These are phyloP conservation scores for Arabis alpina DNA, from an alignment of 345 rosid genomes.

Conservation along the genomic window DNA sequence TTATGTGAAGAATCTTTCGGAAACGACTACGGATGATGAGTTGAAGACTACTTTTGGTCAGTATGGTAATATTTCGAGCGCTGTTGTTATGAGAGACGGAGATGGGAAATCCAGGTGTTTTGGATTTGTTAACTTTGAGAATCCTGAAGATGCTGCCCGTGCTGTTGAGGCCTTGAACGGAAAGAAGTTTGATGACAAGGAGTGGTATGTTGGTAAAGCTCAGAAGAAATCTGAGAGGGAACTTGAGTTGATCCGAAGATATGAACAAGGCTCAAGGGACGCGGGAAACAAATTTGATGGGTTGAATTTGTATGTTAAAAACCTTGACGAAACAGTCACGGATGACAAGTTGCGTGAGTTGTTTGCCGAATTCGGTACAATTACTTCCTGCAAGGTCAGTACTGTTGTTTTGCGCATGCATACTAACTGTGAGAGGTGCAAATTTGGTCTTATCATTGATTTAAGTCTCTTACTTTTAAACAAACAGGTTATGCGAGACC, in stretches of 20 bases:
- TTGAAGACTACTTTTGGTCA: conserved; percentile 65
- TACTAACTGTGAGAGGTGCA: not conserved
- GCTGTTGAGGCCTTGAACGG: conserved; percentile 91
- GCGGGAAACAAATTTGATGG: conserved; percentile 77
- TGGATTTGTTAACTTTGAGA: conserved; percentile 96
- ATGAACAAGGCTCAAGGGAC: conserved; percentile 77
- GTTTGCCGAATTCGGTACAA: conserved; percentile 76
- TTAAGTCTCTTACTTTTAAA: not conserved
- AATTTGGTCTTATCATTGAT: not conserved
- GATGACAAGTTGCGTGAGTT: conserved; percentile 93
- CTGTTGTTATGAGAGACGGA: conserved; percentile 72
- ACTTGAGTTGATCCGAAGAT: conserved; percentile 64
- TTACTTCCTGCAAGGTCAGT: conserved; percentile 92
- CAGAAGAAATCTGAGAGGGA: conserved; percentile 94
- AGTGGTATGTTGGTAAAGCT: conserved; percentile 96
- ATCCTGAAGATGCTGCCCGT: conserved; percentile 81
- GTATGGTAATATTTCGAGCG: conserved; percentile 67
- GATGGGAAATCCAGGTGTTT: conserved; percentile 88
- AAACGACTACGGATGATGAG: conserved; percentile 60
- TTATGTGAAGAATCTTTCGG: conserved; percentile 77
- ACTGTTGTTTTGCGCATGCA: not conserved
- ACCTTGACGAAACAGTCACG: conserved; percentile 78
- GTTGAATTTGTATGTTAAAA: conserved; percentile 83
- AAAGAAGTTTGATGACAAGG: conserved; percentile 75
- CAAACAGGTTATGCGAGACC: conserved; percentile 75